Evolutionary conservation across 257 asterid genomes (phyloP).

Genomic region (Nicotiana undulata): DNA sequence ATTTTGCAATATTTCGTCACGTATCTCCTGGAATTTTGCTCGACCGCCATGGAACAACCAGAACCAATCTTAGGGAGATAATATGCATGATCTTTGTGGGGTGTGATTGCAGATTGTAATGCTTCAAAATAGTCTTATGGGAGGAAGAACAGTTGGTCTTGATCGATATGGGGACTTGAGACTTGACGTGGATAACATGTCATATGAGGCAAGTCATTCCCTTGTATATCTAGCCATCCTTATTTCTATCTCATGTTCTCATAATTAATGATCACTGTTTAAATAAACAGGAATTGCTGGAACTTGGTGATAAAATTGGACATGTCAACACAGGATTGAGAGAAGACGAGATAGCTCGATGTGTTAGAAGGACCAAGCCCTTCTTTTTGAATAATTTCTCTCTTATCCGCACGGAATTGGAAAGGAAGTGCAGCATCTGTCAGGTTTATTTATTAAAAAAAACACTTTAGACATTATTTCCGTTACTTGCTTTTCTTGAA

Average conservation of each 20-base stretch:
- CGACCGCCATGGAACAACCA: neutral
- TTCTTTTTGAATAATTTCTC: slow-evolving; percentile 18
- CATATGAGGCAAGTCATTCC: slow-evolving; percentile 64
- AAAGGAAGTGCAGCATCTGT: slow-evolving; percentile 79
- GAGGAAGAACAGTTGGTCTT: slow-evolving; percentile 41
- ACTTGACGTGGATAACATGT: slow-evolving; percentile 82
- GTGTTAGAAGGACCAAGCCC: slow-evolving; percentile 52
- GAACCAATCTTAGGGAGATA: neutral
- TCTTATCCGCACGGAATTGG: slow-evolving; percentile 39
- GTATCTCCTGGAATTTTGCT: neutral
- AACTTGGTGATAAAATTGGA: slow-evolving; percentile 89
- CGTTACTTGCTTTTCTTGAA: neutral
- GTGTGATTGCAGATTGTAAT: slow-evolving; percentile 51
- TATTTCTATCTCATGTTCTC: neutral
- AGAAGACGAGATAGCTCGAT: slow-evolving; percentile 58
- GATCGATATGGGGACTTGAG: slow-evolving; percentile 69
- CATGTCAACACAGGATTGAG: slow-evolving; percentile 82
- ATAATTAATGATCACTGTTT: neutral
- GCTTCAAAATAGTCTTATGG: slow-evolving; percentile 66
- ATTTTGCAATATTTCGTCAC: neutral
- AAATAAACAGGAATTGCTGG: slow-evolving; percentile 66
- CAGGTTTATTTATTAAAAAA: slow-evolving; percentile 41
- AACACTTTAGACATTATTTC: neutral
- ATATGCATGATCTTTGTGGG: neutral
- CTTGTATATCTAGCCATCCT: neutral